These are phyloP conservation scores for Metschnikowia amazonensis DNA, from an alignment of 805 yeast genomes.

Conservation along the genomic window DNA sequence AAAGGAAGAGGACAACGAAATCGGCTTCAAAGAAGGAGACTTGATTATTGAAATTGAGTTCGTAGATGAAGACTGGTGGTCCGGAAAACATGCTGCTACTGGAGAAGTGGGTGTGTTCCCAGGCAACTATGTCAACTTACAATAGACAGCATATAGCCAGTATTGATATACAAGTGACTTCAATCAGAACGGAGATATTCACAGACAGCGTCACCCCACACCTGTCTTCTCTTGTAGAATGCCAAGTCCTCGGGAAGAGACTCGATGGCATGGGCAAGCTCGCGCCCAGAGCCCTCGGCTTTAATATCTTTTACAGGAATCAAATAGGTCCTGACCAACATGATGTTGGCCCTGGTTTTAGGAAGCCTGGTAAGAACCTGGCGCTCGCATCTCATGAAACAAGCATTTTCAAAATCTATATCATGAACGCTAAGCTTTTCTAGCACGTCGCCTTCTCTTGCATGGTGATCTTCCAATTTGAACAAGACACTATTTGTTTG, in stretches of 20 bases:
- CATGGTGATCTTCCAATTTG: slow-evolving; percentile 45
- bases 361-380: slow-evolving; percentile 37
- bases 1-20: slow-evolving; percentile 89
- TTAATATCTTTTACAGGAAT: slow-evolving; percentile 29
- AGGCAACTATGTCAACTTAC: slow-evolving; percentile 67
- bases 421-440: slow-evolving; percentile 32
- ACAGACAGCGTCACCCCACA: slow-evolving; percentile 40
- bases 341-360: slow-evolving; percentile 30
- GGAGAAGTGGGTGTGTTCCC: slow-evolving; percentile 90
- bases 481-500: slow-evolving; percentile 56
- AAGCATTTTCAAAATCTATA: slow-evolving; percentile 32
- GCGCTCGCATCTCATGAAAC: slow-evolving; percentile 35
- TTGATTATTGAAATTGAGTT: slow-evolving; percentile 76
- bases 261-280: slow-evolving; percentile 32
- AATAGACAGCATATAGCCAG: slow-evolving; percentile 4
- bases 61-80: slow-evolving; percentile 97
- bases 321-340: slow-evolving; percentile 37
- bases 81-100: slow-evolving; percentile 61
- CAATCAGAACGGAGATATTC: slow-evolving; percentile 21
- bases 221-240: slow-evolving; percentile 32
- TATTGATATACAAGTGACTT: neutral
- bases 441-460: slow-evolving; percentile 31
- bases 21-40: slow-evolving; percentile 82
- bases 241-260: slow-evolving; percentile 37
- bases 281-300: slow-evolving; percentile 31